Base-by-base conservation (phyloP, 441 rosid genomes). In the Syzygium syzygioides region DNA sequence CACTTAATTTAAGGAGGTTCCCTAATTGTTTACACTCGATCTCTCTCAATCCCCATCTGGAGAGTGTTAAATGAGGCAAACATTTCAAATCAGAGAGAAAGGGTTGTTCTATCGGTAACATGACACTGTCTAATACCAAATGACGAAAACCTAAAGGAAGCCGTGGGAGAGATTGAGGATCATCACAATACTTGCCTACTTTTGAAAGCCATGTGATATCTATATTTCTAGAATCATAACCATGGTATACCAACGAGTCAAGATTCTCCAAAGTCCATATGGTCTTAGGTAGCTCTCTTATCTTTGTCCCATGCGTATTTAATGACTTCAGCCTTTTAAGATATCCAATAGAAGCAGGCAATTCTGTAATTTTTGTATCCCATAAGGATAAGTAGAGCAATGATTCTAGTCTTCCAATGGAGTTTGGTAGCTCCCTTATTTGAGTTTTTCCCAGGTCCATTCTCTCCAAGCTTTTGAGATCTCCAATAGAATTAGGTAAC, bases 161-260 rank as follows among this genome's bases (percentile, higher is more conserved):
- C 32, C 66, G 12, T 60, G 32, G 30, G 17, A 59, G 68, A 62
- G 68, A n/a, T 6, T 13, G 34, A 62, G 3, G 15, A 59, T 59
- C 64, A 26, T 59, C 30, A 59, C 64, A 26, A 25, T 6, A 26
- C 5, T 26, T 5, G 30, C 2, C 2, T 45, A 26, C 5, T 2
- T 12, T 0, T 4, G 0, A 26, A 59, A 59, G 64, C 64, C 1
- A 60, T 28, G 32, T 28, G 2, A 60, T 6, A 28, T 60, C 34
- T 3, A n/a, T 62, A 62, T 14, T 14, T 14, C 1, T n/a, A n/a
- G 48, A 45, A 45, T 45, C 48, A 45, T 9, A 28, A 14, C 18
- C 34, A 62, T 0, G 0, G 5, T 14, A 62, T 1, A 0, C 0
- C 19, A n/a, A 28, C 0, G 0, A 0, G 14, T 28, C 4, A 28